Evolutionary conservation across 2,329 filamentous ascomycete species (phyloP), one percentile per base, ranked within the genome.

Genomic region (Colletotrichum gloeosporioides): DNA sequence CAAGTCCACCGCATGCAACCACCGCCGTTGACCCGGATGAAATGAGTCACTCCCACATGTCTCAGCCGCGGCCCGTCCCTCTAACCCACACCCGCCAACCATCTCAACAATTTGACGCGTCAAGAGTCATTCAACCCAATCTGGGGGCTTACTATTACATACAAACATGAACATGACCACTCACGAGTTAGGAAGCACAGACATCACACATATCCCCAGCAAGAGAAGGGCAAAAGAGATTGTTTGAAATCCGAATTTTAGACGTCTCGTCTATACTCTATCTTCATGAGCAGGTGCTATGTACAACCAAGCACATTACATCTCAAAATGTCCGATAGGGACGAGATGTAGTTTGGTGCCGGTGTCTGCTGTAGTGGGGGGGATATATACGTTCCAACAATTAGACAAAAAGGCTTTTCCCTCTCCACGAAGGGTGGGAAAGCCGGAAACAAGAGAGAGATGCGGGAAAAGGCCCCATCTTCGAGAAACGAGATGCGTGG

Each of bases 381-480:
- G 44, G 32, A 73, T 76, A 76, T 76, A 76, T 76, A 76, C 73
- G 64, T 76, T 64, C 73, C 73, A 76, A 76, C 70, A 76, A 62
- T 76, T 76, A 73, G 32, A 76, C 70, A 73, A 64, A 62, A 62
- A 53, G 29, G 13, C 69, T 18, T 8, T 15, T 49, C 18, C 44
- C 44, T 49, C n/a, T 49, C 44, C 44, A 49, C 44, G 44, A 7
- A 49, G 44, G 9, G 25, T 57, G 27, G 34, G 29, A 27, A 55
- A 66, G 25, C 18, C 13, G 10, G 18, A 70, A 34, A 63, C 59
- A 62, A 62, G 29, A 75, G 39, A 68, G 27, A 75, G 16, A 49
- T 16, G 57, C 55, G 39, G 34, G 12, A 5, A 13, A 18, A 13
- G 29, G n/a, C 59, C 59, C 15, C 18, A 22, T 29, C 59, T 2